Conservation (phyloP, 73 alveolate genomes). For the Effrenium voratum region DNA sequence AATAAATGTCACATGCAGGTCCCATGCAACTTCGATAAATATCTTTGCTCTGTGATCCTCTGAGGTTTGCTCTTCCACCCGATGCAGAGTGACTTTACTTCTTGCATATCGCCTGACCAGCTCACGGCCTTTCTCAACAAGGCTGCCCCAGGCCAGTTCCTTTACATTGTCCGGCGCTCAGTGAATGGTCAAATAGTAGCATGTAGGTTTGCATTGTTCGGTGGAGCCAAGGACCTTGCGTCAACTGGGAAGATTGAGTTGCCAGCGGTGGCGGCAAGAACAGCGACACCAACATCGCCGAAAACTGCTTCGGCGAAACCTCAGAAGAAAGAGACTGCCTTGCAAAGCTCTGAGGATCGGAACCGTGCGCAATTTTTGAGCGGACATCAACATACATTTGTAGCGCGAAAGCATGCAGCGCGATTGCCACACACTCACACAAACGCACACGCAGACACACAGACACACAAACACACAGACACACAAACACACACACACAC, state of each 20-base stretch:
- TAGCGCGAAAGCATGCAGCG: too few species aligned
- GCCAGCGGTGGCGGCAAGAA: slow-evolving; percentile 14
- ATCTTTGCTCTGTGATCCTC: not conserved
- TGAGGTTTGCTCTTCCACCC: slow-evolving; percentile 80
- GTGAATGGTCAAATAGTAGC: not conserved
- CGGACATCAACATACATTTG: too few species aligned
- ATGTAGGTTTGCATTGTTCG: not conserved
- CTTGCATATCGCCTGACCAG: slow-evolving; percentile 59
- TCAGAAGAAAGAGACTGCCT: not conserved
- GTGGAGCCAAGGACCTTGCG: slow-evolving; percentile 15
- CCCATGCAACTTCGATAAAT: not conserved
- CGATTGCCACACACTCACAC: too few species aligned
- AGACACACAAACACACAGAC: too few species aligned
- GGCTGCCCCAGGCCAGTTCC: slow-evolving; percentile 59
- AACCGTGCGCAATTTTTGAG: too few species aligned
- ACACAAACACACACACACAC: too few species aligned
- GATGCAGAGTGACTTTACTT: slow-evolving; percentile 63
- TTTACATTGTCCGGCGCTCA: slow-evolving; percentile 20
- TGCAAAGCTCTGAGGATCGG: not conserved
- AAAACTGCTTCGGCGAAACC: not conserved
- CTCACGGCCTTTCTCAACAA: slow-evolving; percentile 25
- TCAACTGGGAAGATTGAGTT: slow-evolving; percentile 61
- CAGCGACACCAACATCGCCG: not conserved
- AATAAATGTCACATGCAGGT: too few species aligned
- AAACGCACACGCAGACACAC: too few species aligned